Conservation (phyloP, 192 early-diverging fungal genomes). For the Linnemannia elongata region DNA sequence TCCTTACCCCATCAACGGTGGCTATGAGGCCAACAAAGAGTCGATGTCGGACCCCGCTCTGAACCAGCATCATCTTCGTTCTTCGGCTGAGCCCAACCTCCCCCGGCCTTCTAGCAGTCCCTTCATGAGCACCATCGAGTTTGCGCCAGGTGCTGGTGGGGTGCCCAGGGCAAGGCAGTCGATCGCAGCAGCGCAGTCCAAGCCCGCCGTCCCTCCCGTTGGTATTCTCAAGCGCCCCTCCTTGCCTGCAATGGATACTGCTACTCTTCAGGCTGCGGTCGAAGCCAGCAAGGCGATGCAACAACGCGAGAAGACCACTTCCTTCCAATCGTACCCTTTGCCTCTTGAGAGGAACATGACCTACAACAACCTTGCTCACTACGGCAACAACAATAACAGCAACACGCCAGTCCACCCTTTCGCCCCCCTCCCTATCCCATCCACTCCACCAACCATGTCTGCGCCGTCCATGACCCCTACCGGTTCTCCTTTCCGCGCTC, state of each 20-base stretch:
- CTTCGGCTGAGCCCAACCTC: neutral
- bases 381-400: neutral
- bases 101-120: neutral
- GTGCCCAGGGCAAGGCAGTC: neutral
- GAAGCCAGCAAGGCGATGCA: neutral
- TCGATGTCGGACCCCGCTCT: neutral
- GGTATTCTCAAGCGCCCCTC: constrained; percentile 25
- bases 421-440: neutral
- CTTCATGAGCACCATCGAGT: neutral
- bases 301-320: neutral
- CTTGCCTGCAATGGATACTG: constrained; percentile 2
- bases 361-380: too few relatives aligned
- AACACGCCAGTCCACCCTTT: neutral
- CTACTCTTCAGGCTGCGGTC: constrained; percentile 5
- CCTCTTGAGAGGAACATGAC: too few relatives aligned
- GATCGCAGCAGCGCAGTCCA: neutral
- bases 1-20: neutral
- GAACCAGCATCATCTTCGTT: neutral
- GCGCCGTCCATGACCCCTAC: neutral
- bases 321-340: neutral
- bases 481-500: neutral
- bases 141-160: neutral
- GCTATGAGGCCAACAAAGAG: neutral
- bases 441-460: neutral
- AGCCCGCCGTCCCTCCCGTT: neutral